These are phyloP conservation scores for Tylopilus orsonianus DNA, from an alignment of 1,284 basidiomycete species.

Conservation along the genomic window DNA sequence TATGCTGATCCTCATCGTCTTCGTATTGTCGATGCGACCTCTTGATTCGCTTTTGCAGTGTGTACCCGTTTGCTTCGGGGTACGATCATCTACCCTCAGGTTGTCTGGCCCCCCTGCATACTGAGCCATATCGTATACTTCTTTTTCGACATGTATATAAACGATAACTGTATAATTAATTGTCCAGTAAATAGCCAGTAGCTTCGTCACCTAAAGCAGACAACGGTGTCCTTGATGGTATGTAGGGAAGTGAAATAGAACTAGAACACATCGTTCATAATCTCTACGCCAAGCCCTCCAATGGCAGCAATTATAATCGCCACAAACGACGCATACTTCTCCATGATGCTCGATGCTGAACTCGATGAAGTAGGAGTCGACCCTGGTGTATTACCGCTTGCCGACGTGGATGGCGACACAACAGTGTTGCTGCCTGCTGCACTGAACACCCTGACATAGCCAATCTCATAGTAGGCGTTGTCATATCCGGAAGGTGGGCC, in stretches of 20 bases:
- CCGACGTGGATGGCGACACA: constrained; percentile 25
- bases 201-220: background rate
- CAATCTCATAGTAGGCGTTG: constrained; percentile 77
- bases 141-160: background rate
- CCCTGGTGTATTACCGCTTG: constrained; percentile 13
- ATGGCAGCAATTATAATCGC: constrained; percentile 13
- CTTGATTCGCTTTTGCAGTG: no score
- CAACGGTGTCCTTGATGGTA: background rate
- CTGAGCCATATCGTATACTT: no score
- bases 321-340: constrained; percentile 4
- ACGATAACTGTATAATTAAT: no score
- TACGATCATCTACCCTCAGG: no score
- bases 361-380: constrained; percentile 13
- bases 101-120: no score
- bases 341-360: constrained; percentile 7
- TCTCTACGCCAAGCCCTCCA: constrained; percentile 18
- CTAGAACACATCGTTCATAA: constrained; percentile 12
- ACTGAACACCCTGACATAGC: constrained; percentile 58
- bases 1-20: no score
- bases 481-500: constrained; percentile 64
- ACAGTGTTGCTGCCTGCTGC: constrained; percentile 19
- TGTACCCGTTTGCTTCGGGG: no score
- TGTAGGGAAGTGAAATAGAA: constrained; percentile 1
- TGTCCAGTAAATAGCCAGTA: background rate
- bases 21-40: no score